Conservation (phyloP, 208 protist genomes). For the Trypanosoma theileri region DNA sequence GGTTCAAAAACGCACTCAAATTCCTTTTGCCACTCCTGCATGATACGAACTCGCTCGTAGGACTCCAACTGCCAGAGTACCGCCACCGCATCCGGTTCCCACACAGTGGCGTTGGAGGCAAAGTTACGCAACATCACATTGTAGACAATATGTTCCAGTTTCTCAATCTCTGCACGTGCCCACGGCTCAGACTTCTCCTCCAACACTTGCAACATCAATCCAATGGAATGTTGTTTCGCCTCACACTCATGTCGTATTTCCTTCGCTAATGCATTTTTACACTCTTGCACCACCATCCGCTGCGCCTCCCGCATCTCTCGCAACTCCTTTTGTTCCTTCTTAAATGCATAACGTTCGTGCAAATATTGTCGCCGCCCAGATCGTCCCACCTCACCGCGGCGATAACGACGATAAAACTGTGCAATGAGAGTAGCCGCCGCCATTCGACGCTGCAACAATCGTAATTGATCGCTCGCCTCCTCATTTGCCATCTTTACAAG, state of each 20-base stretch:
- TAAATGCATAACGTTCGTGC: conserved; percentile 14
- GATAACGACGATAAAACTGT: conserved; percentile 19
- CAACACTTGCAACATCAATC: conserved; percentile 18
- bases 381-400: conserved; percentile 22
- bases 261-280: conserved; percentile 13
- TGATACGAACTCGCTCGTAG: conserved; percentile 41
- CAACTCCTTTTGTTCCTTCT: conserved; percentile 28
- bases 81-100: conserved; percentile 30
- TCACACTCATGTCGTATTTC: conserved; percentile 2
- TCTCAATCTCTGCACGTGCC: conserved; percentile 26
- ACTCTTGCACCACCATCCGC: conserved; percentile 13
- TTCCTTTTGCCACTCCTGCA: conserved; percentile 25
- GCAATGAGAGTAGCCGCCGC: conserved; percentile 23
- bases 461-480: conserved; percentile 4
- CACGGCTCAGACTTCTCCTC: conserved; percentile 30
- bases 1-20: conserved; percentile 37
- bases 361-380: conserved; percentile 25
- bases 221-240: conserved; percentile 15
- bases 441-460: background rate
- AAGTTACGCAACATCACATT: conserved; percentile 26
- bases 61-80: conserved; percentile 48
- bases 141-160: conserved; percentile 31
- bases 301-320: background rate
- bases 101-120: background rate
- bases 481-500: conserved; percentile 22